Evolutionary conservation across 2,329 filamentous ascomycete species (phyloP).

Genomic region (Cladobotryum protrusum): DNA sequence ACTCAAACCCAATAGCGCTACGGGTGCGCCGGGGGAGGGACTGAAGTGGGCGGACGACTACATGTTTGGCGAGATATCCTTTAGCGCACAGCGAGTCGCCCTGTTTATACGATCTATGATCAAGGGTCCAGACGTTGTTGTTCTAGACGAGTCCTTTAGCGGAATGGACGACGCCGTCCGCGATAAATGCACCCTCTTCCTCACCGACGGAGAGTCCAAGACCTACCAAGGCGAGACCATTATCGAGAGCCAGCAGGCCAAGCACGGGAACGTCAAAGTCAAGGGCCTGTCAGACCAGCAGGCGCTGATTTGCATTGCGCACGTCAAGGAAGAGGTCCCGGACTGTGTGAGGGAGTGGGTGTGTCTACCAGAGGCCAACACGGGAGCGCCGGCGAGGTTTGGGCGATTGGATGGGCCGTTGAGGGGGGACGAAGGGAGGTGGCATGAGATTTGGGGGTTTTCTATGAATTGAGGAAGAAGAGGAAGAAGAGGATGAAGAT

Average conservation of each 20-base stretch:
- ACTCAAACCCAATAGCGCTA: constrained; percentile 51
- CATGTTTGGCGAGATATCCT: constrained; percentile 68
- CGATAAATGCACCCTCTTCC: constrained; percentile 81
- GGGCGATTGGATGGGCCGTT: constrained; percentile 59
- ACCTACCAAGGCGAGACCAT: constrained; percentile 30
- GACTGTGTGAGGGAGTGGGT: constrained; percentile 78
- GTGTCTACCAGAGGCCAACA: constrained; percentile 71
- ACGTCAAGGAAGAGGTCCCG: constrained; percentile 85
- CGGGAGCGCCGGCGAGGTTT: constrained; percentile 53
- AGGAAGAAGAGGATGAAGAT: no score
- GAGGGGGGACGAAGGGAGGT: constrained; percentile 49
- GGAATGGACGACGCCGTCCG: constrained; percentile 75
- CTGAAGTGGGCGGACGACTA: constrained; percentile 60
- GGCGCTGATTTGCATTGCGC: constrained; percentile 86
- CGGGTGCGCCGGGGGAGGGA: constrained; percentile 18
- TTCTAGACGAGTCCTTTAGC: constrained; percentile 83
- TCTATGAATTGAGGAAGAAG: constrained; percentile 1
- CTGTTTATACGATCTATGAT: constrained; percentile 78
- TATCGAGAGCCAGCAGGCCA: constrained; percentile 41
- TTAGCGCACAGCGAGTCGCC: constrained; percentile 76
- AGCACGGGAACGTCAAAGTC: constrained; percentile 43
- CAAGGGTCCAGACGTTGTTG: constrained; percentile 73
- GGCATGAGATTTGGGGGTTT: constrained; percentile 60
- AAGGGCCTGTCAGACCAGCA: constrained; percentile 62
- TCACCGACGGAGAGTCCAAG: constrained; percentile 57